Percentiles rank a stretch among this genome's conserved stretches.
Conservation (phyloP, 345 rosid species). For the Hibiscus tridactylites region DNA sequence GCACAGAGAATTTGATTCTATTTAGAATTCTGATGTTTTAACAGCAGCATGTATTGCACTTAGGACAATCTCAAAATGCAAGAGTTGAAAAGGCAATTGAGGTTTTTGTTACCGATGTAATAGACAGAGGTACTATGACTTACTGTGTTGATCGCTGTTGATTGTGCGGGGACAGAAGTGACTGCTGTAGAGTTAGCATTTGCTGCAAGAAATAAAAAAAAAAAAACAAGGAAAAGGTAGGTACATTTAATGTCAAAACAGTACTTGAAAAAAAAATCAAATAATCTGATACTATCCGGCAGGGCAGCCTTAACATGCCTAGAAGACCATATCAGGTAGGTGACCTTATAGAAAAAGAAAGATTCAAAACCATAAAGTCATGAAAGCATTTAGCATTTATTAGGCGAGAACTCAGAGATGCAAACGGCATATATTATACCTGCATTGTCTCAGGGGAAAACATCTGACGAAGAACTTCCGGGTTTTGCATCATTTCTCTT, state of each 20-base stretch:
- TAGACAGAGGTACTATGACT: slow-evolving; percentile 18
- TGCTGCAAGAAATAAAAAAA: slow-evolving; percentile 26
- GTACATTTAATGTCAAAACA: background rate
- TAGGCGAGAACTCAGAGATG: background rate
- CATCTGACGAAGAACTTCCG: slow-evolving; percentile 68
- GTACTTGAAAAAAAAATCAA: background rate
- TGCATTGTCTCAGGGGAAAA: slow-evolving; percentile 79
- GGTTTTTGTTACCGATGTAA: background rate
- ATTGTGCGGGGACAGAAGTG: slow-evolving; percentile 57
- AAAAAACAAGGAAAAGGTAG: slow-evolving; percentile 12
- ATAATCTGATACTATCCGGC: background rate
- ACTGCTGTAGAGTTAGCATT: slow-evolving; percentile 56
- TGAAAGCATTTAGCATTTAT: background rate
- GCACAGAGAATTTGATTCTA: background rate
- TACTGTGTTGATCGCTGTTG: slow-evolving; percentile 55
- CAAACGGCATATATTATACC: slow-evolving; percentile 22
- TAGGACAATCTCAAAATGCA: background rate
- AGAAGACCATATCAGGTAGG: background rate
- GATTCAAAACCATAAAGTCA: background rate
- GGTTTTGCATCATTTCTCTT: slow-evolving; percentile 88
- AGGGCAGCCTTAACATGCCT: background rate
- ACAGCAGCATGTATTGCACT: background rate
- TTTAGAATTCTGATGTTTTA: background rate
- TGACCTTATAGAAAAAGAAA: slow-evolving; percentile 3
- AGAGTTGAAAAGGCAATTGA: background rate